Evolutionary conservation across 805 yeast genomes (phyloP).

Genomic region (Lachancea cidri): DNA sequence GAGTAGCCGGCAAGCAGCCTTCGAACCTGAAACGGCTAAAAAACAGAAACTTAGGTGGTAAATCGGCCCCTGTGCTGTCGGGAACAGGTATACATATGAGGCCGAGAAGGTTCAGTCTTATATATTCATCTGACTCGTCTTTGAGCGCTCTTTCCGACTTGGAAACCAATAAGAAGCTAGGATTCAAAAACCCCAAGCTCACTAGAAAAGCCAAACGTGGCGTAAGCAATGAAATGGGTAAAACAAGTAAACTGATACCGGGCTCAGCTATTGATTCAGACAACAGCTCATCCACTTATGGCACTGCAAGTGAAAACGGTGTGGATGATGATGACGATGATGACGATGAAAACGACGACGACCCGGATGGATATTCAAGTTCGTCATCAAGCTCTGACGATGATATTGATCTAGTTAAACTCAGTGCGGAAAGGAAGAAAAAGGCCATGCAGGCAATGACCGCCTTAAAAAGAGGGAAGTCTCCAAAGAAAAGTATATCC

Average conservation of each 20-base stretch:
- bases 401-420: constrained; percentile 64
- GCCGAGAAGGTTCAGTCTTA: constrained; percentile 40
- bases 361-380: constrained; percentile 31
- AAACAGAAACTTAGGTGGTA: constrained; percentile 8
- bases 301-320: constrained; percentile 24
- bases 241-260: constrained; percentile 35
- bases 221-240: constrained; percentile 27
- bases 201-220: constrained; percentile 21
- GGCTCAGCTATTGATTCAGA: constrained; percentile 15
- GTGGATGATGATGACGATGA: constrained; percentile 35
- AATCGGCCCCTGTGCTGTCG: constrained; percentile 8
- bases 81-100: constrained; percentile 12
- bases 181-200: constrained; percentile 21
- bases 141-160: constrained; percentile 36
- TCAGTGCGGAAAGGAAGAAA: constrained; percentile 64
- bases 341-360: constrained; percentile 38
- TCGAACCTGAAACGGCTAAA: constrained; percentile 9
- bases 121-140: constrained; percentile 41
- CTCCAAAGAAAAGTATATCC: constrained; percentile 27
- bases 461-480: constrained; percentile 31
- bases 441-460: constrained; percentile 46
- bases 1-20: constrained; percentile 12
- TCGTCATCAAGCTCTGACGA: constrained; percentile 51
- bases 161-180: constrained; percentile 26
- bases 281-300: constrained; percentile 20